Percentiles rank a stretch among this genome's conserved stretches.
phyloP scores from a whole-genome alignment of 148 eudicot genomes.

The Amaranthus palmeri region DNA sequence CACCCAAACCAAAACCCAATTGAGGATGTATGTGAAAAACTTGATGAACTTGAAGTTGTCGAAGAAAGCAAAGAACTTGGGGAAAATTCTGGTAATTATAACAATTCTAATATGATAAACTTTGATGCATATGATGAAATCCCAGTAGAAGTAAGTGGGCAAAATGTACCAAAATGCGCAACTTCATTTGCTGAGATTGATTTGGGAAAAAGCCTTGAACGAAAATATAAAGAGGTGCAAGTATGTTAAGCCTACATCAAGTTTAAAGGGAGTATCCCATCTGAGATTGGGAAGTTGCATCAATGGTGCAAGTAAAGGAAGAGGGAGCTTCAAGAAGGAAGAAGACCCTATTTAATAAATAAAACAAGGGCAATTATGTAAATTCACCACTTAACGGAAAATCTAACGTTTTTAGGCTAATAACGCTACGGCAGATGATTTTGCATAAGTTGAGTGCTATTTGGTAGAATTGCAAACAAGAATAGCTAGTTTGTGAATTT shows the following conservation, averaged over 20 bases:
- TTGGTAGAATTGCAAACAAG: too few relatives aligned
- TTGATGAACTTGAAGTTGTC: conserved; percentile 32
- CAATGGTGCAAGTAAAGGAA: too few relatives aligned
- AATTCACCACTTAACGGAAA: too few relatives aligned
- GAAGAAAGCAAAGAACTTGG: conserved; percentile 18
- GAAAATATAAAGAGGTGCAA: conserved; percentile 67
- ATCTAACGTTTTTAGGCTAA: too few relatives aligned
- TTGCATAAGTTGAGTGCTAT: too few relatives aligned
- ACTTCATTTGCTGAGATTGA: conserved; percentile 48
- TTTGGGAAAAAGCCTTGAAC: conserved; percentile 41
- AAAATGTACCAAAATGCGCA: conserved; percentile 45
- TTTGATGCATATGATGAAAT: conserved; percentile 64
- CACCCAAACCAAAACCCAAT: conserved; percentile 8
- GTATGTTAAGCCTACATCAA: conserved; percentile 68
- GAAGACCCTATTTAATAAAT: too few relatives aligned
- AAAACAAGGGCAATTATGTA: too few relatives aligned
- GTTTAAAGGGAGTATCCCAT: conserved; percentile 83
- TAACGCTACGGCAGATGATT: too few relatives aligned
- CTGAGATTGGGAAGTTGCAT: too few relatives aligned
- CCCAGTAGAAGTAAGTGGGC: conserved; percentile 51
- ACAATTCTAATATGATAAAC: conserved; percentile 12
- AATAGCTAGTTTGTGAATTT: too few relatives aligned
- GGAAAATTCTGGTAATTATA: conserved; percentile 18
- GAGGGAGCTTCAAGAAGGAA: too few relatives aligned
- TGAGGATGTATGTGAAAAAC: conserved; percentile 18